phyloP scores from a whole-genome alignment of 2,329 filamentous ascomycete genomes.

The Elsinoe ampelina region DNA sequence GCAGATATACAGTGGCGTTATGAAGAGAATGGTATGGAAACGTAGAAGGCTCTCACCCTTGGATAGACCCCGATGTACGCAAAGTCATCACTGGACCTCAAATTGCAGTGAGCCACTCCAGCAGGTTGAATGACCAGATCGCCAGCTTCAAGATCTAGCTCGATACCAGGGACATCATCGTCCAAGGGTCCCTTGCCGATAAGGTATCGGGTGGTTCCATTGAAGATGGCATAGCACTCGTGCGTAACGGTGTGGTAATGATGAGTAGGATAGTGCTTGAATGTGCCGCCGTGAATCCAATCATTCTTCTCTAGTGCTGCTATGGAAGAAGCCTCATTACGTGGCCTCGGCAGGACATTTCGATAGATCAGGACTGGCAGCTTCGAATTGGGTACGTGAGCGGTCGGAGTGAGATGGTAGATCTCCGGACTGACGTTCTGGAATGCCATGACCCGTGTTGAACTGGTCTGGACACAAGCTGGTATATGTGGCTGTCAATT shows the following conservation, averaged over 20 bases:
- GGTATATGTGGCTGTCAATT: slow-evolving; percentile 3
- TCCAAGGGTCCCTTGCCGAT: slow-evolving; percentile 10
- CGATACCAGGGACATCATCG: slow-evolving; percentile 17
- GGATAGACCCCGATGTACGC: slow-evolving; percentile 12
- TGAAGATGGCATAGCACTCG: slow-evolving; percentile 20
- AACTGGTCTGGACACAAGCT: not conserved
- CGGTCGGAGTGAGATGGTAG: slow-evolving; percentile 14
- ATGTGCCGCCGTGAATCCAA: slow-evolving; percentile 19
- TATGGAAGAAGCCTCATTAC: slow-evolving; percentile 16
- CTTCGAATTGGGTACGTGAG: slow-evolving; percentile 20
- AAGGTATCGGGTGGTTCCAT: slow-evolving; percentile 8
- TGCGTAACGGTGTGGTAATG: slow-evolving; percentile 21
- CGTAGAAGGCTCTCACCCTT: slow-evolving; percentile 7
- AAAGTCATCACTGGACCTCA: not conserved
- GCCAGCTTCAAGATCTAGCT: slow-evolving; percentile 19
- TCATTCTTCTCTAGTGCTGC: slow-evolving; percentile 19
- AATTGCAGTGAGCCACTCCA: slow-evolving; percentile 6
- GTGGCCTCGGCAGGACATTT: slow-evolving; percentile 20
- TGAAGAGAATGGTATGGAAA: slow-evolving; percentile 4
- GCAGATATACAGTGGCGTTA: not conserved
- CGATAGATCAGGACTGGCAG: slow-evolving; percentile 23
- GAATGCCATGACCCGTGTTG: not conserved
- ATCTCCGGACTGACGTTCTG: slow-evolving; percentile 2
- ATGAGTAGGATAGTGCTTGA: slow-evolving; percentile 18
- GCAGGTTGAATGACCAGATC: slow-evolving; percentile 3